Evolutionary conservation across 108 stramenopile species (phyloP).

Genomic region (Hondaea fermentalgiana): DNA sequence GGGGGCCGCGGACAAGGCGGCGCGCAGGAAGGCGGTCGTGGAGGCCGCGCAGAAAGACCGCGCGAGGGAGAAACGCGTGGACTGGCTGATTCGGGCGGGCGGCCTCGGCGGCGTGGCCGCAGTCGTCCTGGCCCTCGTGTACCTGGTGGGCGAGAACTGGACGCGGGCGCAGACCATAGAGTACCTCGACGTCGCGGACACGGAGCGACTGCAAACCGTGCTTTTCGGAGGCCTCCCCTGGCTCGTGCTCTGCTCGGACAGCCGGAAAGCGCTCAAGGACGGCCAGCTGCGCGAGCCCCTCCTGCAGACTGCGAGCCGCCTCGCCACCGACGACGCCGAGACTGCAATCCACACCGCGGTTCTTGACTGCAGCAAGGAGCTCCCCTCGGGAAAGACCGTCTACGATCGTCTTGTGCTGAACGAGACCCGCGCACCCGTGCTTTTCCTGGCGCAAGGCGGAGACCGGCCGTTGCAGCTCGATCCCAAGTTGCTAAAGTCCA

Average conservation of each 20-base stretch:
- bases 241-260: background rate
- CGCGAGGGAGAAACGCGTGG: background rate
- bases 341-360: background rate
- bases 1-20: background rate
- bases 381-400: background rate
- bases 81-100: background rate
- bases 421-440: background rate
- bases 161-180: background rate
- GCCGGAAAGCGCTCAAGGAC: background rate
- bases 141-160: background rate
- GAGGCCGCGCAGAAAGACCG: background rate
- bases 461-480: background rate
- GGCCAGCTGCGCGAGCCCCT: background rate
- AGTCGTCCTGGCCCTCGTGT: background rate
- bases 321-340: background rate
- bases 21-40: background rate
- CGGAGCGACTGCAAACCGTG: background rate
- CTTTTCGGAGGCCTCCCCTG: background rate
- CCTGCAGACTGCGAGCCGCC: background rate
- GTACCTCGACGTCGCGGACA: background rate
- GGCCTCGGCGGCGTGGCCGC: background rate
- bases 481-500: background rate
- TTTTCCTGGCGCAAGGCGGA: background rate
- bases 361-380: background rate
- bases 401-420: background rate